phyloP scores from a whole-genome alignment of 768 basidiomycete genomes.

The Hemileccinum impolitum region DNA sequence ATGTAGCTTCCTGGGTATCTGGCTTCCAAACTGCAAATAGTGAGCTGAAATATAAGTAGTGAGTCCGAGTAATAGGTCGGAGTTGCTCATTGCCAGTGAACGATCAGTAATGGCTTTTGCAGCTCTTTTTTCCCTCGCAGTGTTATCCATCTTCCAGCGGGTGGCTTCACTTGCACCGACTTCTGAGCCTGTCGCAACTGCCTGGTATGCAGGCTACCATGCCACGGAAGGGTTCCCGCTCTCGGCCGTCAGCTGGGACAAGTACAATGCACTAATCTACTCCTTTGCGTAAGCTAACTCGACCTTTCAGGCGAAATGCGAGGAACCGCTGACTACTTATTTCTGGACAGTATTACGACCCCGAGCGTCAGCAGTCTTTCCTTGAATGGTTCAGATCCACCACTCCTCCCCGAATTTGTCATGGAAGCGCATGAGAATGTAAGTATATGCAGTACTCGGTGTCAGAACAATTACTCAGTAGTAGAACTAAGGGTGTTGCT shows the following conservation, averaged over 20 bases:
- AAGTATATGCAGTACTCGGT: constrained; percentile 1
- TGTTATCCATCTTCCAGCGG: not conserved
- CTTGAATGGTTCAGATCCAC: constrained; percentile 39
- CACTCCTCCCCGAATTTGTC: constrained; percentile 55
- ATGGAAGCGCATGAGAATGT: constrained; percentile 34
- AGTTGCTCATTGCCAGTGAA: too few species aligned
- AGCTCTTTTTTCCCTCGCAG: not conserved
- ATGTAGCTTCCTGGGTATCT: too few species aligned
- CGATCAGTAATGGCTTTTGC: not conserved
- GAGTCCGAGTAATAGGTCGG: too few species aligned
- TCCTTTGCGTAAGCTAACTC: constrained; percentile 50
- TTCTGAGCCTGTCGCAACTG: constrained; percentile 36
- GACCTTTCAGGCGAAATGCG: not conserved
- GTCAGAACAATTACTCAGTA: not conserved
- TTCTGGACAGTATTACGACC: constrained; percentile 29
- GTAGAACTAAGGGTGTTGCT: constrained; percentile 43
- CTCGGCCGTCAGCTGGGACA: constrained; percentile 56
- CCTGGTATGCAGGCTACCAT: constrained; percentile 70
- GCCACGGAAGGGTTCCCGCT: constrained; percentile 25
- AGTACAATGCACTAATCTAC: constrained; percentile 64
- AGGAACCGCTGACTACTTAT: not conserved
- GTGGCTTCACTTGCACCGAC: not conserved
- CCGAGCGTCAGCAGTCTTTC: constrained; percentile 27
- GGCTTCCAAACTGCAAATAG: too few species aligned
- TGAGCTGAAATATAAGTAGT: too few species aligned